A percentile compares a stretch with the other conserved stretches of the same genome.
phyloP scores from a whole-genome alignment of 1,284 basidiomycete genomes.

The Pseudomicrostroma phylloplanum region DNA sequence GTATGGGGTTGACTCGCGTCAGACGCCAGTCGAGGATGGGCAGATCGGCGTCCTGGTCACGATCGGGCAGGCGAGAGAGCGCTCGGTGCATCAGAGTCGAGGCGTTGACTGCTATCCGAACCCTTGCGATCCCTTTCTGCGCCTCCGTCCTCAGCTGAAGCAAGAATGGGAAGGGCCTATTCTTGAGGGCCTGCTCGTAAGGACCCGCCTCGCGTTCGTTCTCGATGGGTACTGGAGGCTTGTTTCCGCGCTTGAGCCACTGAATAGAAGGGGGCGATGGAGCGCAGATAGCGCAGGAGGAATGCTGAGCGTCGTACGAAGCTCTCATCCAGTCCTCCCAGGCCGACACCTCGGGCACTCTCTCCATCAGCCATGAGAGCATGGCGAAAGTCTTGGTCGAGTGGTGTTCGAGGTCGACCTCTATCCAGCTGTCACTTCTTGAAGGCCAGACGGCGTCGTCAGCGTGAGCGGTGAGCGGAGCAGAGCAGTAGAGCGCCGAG shows the following conservation, averaged over 20 bases:
- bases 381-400: constrained; percentile 30
- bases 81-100: constrained; percentile 82
- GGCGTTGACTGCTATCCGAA: constrained; percentile 81
- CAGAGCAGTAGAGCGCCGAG: constrained; percentile 25
- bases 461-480: constrained; percentile 17
- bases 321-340: constrained; percentile 26
- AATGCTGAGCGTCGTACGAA: constrained; percentile 46
- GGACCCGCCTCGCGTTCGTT: constrained; percentile 36
- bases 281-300: constrained; percentile 64
- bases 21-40: constrained; percentile 67
- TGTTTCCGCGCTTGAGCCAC: constrained; percentile 57
- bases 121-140: constrained; percentile 58
- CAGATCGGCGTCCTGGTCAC: constrained; percentile 14
- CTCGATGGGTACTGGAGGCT: constrained; percentile 29
- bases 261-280: constrained; percentile 68
- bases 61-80: constrained; percentile 65
- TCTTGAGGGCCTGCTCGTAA: constrained; percentile 65
- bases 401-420: constrained; percentile 36
- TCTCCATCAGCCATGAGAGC: constrained; percentile 36
- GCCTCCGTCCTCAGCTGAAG: constrained; percentile 75
- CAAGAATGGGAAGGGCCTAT: constrained; percentile 76
- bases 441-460: constrained; percentile 31
- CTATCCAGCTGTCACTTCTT: constrained; percentile 23
- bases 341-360: constrained; percentile 23
- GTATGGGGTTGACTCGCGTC: constrained; percentile 67